phyloP scores from a whole-genome alignment of 2,329 filamentous ascomycete genomes.

The Tolypocladium guangdongense region DNA sequence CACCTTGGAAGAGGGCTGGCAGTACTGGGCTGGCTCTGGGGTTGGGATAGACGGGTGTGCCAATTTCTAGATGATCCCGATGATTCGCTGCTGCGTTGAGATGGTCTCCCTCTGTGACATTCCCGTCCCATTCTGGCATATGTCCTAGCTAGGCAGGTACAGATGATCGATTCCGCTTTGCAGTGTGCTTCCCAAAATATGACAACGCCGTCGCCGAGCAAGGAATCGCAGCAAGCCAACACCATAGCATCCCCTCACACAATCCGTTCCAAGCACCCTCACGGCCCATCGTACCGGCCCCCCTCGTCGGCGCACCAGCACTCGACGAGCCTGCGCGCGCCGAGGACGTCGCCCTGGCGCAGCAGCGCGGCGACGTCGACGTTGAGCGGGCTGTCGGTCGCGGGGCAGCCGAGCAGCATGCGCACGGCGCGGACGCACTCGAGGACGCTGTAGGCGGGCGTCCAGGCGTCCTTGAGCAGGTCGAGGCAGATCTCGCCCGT shows the following conservation, averaged over 20 bases:
- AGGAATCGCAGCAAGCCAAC: neutral
- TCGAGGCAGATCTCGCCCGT: slow-evolving; percentile 93
- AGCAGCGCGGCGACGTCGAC: slow-evolving; percentile 66
- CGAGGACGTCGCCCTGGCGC: slow-evolving; percentile 55
- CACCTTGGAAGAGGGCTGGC: neutral
- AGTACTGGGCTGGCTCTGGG: neutral
- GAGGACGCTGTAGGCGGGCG: slow-evolving; percentile 72
- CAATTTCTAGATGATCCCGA: neutral
- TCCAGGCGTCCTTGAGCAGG: slow-evolving; percentile 69
- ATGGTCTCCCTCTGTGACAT: neutral
- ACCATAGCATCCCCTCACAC: too few relatives aligned
- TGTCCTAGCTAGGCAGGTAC: neutral
- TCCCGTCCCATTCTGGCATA: neutral
- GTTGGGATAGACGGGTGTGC: neutral
- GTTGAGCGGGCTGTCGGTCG: slow-evolving; percentile 66
- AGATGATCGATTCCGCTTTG: neutral
- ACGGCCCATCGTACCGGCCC: slow-evolving; percentile 25
- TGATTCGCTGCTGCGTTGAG: neutral
- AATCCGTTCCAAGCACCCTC: too few relatives aligned
- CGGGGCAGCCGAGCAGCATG: slow-evolving; percentile 53
- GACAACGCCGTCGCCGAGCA: neutral
- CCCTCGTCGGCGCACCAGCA: slow-evolving; percentile 46
- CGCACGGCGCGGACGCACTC: slow-evolving; percentile 63
- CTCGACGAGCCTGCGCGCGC: slow-evolving; percentile 58
- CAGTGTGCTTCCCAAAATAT: neutral